phyloP scores from a whole-genome alignment of 2,329 filamentous ascomycete species.

The Bipolaris cookei region DNA sequence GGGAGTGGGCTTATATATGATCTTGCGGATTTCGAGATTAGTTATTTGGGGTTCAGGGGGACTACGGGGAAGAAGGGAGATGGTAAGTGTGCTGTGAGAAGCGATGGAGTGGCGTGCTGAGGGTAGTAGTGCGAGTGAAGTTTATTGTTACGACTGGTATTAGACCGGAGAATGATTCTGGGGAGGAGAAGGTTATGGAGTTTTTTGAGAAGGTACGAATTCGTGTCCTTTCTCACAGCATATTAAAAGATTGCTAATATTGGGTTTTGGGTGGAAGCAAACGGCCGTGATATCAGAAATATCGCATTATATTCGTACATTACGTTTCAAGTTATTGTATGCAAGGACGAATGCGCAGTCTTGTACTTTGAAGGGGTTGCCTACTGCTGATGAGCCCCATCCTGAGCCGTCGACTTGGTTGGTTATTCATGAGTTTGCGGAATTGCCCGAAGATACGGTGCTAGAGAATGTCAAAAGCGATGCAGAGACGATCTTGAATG shows the following conservation, averaged over 20 bases:
- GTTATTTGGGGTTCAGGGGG: slow-evolving; percentile 28
- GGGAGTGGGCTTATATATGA: slow-evolving; percentile 36
- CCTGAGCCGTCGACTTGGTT: slow-evolving; percentile 37
- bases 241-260: not conserved
- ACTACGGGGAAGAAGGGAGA: slow-evolving; percentile 15
- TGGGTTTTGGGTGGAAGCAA: slow-evolving; percentile 19
- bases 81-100: not conserved
- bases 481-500: not conserved
- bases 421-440: slow-evolving; percentile 37
- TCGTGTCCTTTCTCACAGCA: no score
- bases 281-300: slow-evolving; percentile 14
- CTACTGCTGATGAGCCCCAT: slow-evolving; percentile 29
- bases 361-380: slow-evolving; percentile 35
- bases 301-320: slow-evolving; percentile 31
- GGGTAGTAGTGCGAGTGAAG: slow-evolving; percentile 14
- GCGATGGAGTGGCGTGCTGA: not conserved
- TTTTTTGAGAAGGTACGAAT: slow-evolving; percentile 22
- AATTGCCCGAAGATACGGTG: slow-evolving; percentile 13
- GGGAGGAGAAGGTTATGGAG: slow-evolving; percentile 19
- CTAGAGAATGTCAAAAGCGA: slow-evolving; percentile 13
- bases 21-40: slow-evolving; percentile 40
- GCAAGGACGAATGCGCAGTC: slow-evolving; percentile 43
- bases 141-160: slow-evolving; percentile 30
- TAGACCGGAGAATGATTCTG: slow-evolving; percentile 18
- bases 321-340: slow-evolving; percentile 32